These are phyloP conservation scores for Leptographium procerum DNA, from an alignment of 2,329 filamentous ascomycete genomes.

Conservation along the genomic window DNA sequence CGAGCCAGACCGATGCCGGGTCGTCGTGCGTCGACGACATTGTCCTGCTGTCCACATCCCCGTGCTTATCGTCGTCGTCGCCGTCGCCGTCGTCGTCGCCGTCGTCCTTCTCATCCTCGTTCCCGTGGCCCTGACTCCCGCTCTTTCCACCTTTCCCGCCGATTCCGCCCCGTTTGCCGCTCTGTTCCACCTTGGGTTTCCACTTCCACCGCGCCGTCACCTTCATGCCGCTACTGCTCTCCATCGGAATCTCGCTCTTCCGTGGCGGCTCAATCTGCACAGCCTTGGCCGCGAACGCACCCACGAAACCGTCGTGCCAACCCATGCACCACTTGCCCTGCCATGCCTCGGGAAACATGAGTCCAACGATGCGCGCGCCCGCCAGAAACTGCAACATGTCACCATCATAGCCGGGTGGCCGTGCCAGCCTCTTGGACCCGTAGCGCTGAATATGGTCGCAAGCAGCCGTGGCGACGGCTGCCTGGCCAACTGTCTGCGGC, in stretches of 20 bases:
- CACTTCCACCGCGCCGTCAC: conserved; percentile 44
- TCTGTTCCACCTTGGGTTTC: conserved; percentile 18
- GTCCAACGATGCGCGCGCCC: conserved; percentile 37
- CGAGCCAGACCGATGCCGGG: conserved; percentile 36
- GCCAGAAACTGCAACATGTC: conserved; percentile 29
- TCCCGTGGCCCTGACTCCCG: conserved; percentile 5
- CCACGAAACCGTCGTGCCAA: conserved; percentile 42
- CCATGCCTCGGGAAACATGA: conserved; percentile 39
- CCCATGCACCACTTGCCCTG: conserved; percentile 46
- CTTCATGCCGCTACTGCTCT: conserved; percentile 33
- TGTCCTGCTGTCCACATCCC: conserved; percentile 19
- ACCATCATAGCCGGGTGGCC: conserved; percentile 20
- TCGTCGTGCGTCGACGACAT: conserved; percentile 11
- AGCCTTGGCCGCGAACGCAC: conserved; percentile 36
- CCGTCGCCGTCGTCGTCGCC: background rate
- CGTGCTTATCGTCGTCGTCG: too few species aligned
- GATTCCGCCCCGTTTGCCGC: background rate
- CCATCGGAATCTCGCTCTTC: conserved; percentile 32
- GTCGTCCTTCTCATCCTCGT: conserved; percentile 12
- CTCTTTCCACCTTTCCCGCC: background rate
- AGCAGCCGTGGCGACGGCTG: conserved; percentile 23
- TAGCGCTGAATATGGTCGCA: conserved; percentile 24
- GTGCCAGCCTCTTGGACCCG: conserved; percentile 21
- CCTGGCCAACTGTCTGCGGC: conserved; percentile 17
- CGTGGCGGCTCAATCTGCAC: conserved; percentile 37